Evolutionary conservation across 257 asterid genomes (phyloP).

Genomic region (Solanum sitiens): DNA sequence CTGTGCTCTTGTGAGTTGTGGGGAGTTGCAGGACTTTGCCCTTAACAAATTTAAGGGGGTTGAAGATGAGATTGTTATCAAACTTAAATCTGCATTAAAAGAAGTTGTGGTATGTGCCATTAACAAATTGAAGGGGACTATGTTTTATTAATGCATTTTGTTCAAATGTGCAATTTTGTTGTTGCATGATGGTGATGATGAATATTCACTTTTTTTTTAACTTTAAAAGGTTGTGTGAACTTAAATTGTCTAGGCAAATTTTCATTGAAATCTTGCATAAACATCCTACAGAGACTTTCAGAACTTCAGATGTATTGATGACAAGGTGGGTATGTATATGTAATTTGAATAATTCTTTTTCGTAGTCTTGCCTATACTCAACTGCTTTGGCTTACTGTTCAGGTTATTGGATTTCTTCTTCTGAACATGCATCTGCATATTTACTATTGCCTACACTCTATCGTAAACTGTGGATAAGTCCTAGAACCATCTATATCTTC

Average conservation of each 20-base stretch:
- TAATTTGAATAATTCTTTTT: not conserved
- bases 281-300: slow-evolving; percentile 49
- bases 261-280: slow-evolving; percentile 58
- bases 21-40: slow-evolving; percentile 49
- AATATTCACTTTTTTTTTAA: slow-evolving; percentile 35
- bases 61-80: slow-evolving; percentile 61
- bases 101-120: slow-evolving; percentile 21
- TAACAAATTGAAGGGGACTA: too few species aligned
- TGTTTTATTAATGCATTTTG: too few species aligned
- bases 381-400: not conserved
- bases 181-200: slow-evolving; percentile 91
- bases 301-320: slow-evolving; percentile 60
- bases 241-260: slow-evolving; percentile 33
- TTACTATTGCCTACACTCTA: slow-evolving; percentile 62
- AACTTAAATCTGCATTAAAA: slow-evolving; percentile 64
- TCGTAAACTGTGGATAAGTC: slow-evolving; percentile 51
- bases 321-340: slow-evolving; percentile 41
- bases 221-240: too few species aligned
- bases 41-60: slow-evolving; percentile 61
- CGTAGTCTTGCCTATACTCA: slow-evolving; percentile 6
- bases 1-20: too few species aligned
- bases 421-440: slow-evolving; percentile 75
- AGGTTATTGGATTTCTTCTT: too few species aligned
- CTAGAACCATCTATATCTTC: slow-evolving; percentile 50
- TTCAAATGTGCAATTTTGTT: not conserved